phyloP scores from a whole-genome alignment of 2,329 filamentous ascomycete genomes.

The Talaromyces sp. region DNA sequence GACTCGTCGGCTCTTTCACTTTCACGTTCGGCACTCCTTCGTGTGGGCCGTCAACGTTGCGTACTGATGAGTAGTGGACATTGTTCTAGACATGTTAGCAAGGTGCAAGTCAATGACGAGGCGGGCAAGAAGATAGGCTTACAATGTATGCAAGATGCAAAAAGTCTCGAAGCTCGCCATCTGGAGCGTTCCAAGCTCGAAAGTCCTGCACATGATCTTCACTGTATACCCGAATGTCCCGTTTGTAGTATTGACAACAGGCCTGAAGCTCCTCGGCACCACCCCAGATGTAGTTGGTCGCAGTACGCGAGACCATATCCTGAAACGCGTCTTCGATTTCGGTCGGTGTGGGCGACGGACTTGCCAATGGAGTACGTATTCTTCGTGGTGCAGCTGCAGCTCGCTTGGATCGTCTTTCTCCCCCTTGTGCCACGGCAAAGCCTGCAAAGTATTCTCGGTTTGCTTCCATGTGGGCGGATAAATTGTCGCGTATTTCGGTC shows the following conservation, averaged over 20 bases:
- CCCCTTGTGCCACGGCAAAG: conserved; percentile 57
- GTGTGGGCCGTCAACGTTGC: conserved; percentile 58
- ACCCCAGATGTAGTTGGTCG: conserved; percentile 59
- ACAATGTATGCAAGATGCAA: conserved; percentile 64
- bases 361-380: conserved; percentile 1
- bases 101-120: background rate
- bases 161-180: conserved; percentile 32
- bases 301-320: conserved; percentile 58
- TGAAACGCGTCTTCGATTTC: conserved; percentile 58
- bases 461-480: conserved; percentile 61
- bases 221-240: conserved; percentile 61
- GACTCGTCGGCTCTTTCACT: conserved; percentile 27
- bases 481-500: conserved; percentile 54
- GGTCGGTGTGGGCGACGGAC: conserved; percentile 46
- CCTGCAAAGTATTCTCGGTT: conserved; percentile 61
- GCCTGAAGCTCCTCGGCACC: conserved; percentile 66
- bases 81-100: conserved; percentile 47
- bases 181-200: conserved; percentile 45
- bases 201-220: conserved; percentile 38
- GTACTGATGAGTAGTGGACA: conserved; percentile 66
- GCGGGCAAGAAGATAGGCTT: conserved; percentile 28
- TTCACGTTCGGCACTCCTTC: conserved; percentile 52
- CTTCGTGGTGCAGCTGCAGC: conserved; percentile 42
- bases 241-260: conserved; percentile 59
- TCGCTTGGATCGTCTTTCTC: conserved; percentile 57